These are phyloP conservation scores for Verbascum thapsus DNA, from an alignment of 257 asterid genomes.

Conservation along the genomic window DNA sequence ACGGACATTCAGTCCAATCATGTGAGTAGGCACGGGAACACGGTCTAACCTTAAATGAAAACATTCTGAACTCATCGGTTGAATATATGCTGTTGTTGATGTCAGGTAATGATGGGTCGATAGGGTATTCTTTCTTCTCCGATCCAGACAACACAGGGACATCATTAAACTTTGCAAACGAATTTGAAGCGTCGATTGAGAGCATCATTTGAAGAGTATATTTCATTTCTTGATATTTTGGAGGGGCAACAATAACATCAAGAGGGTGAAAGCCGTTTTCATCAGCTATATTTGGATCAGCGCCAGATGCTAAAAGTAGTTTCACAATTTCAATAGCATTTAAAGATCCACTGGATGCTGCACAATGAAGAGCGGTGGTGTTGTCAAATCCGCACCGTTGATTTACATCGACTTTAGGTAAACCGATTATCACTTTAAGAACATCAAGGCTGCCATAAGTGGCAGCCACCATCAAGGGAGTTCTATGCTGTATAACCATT, in stretches of 20 bases:
- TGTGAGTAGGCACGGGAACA: constrained; percentile 67
- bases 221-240: constrained; percentile 39
- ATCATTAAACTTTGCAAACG: constrained; percentile 31
- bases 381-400: constrained; percentile 45
- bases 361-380: constrained; percentile 62
- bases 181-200: too few species aligned
- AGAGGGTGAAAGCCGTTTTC: constrained; percentile 45
- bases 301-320: constrained; percentile 53
- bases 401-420: constrained; percentile 51
- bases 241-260: constrained; percentile 40
- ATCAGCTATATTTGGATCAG: constrained; percentile 45
- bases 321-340: constrained; percentile 42
- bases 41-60: constrained; percentile 56
- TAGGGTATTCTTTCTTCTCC: constrained; percentile 58
- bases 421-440: constrained; percentile 43
- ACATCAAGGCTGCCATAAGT: constrained; percentile 58
- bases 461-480: constrained; percentile 67
- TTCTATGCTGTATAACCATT: constrained; percentile 57
- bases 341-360: constrained; percentile 58
- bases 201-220: constrained; percentile 44
- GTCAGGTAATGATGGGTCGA: constrained; percentile 65
- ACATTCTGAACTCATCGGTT: constrained; percentile 69
- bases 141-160: constrained; percentile 26
- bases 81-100: constrained; percentile 58
- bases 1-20: constrained; percentile 76